phyloP scores from a whole-genome alignment of 805 yeast genomes.

The Candida tibetensis region DNA sequence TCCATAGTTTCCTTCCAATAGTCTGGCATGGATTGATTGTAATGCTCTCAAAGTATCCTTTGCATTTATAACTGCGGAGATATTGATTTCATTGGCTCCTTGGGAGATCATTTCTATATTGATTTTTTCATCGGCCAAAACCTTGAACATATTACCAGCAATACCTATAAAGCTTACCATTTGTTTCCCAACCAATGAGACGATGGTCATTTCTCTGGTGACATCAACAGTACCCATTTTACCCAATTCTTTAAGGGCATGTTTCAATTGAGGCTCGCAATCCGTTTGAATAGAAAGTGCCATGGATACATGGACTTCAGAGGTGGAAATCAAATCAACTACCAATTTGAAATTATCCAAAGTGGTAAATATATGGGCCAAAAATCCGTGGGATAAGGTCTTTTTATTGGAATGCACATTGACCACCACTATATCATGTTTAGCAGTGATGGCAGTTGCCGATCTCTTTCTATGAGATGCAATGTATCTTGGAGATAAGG shows the following conservation, averaged over 20 bases:
- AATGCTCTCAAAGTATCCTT: conserved; percentile 81
- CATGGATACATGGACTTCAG: conserved; percentile 98
- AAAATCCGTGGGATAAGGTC: conserved; percentile 89
- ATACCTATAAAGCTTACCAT: conserved; percentile 96
- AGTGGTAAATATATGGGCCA: conserved; percentile 85
- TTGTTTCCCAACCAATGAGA: conserved; percentile 92
- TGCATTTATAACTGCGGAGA: conserved; percentile 89
- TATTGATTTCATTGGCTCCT: conserved; percentile 97
- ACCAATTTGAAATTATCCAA: conserved; percentile 81
- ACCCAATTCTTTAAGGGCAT: conserved; percentile 75
- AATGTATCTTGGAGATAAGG: conserved; percentile 35
- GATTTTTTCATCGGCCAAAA: conserved; percentile 85
- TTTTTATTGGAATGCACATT: conserved; percentile 93
- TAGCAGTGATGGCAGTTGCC: conserved; percentile 96
- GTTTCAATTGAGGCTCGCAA: conserved; percentile 60
- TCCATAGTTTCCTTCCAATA: conserved; percentile 49
- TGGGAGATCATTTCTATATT: conserved; percentile 98
- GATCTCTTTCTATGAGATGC: conserved; percentile 52
- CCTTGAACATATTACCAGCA: conserved; percentile 95
- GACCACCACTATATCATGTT: conserved; percentile 85
- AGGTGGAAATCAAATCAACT: conserved; percentile 93
- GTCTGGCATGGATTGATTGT: conserved; percentile 74
- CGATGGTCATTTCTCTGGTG: conserved; percentile 82
- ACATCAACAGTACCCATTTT: conserved; percentile 87
- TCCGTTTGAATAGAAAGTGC: conserved; percentile 77